Evolutionary conservation across 2,329 filamentous ascomycete genomes (phyloP), one percentile per base, ranked within the genome.

Genomic region (Paraconiothyrium sp.): DNA sequence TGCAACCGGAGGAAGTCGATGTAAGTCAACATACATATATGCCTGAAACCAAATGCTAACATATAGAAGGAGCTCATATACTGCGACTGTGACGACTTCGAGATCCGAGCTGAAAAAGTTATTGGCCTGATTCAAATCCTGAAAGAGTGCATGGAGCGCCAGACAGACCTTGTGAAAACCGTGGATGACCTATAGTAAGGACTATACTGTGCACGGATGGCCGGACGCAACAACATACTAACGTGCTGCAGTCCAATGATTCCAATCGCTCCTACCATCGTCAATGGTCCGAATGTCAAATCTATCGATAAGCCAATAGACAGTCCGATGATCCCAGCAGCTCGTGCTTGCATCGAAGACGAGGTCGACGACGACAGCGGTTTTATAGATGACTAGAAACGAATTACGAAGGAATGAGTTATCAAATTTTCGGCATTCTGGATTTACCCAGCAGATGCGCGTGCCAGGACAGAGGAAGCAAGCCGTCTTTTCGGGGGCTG

Each of bases 21-120:
- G 60, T 62, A 57, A 59, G 60, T 44, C 41, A 6, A 13, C 32
- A 35, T 34, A 20, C 24, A 14, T 24, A 11, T 34, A 10, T 14
- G 11, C 13, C n/a, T 20, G 1, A 10, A 32, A 24, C 14, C 14
- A 27, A 41, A 20, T 34, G 24, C 47, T 47, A 20, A 56, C 44
- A 2, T 3, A 41, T 13, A 5, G 4, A 20, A 62, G 60, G 60
- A 62, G 4, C 52, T 62, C 32, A 51, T 62, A n/a, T 62, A 59
- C 52, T 62, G 60, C 52, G 57, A 62, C 37, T 62, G 60, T 27
- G 60, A 62, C 49, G 60, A 62, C 22, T 59, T 59, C 30, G 60
- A 62, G 39, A 27, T 59, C 5, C 60, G 60, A 22, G 56, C 54
- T 3, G 46, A 62, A 16, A 62, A 59, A 24, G 51, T 62, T n/a